Evolutionary conservation across 1,284 basidiomycete species (phyloP).

Genomic region (Ceratobasidium sp.): DNA sequence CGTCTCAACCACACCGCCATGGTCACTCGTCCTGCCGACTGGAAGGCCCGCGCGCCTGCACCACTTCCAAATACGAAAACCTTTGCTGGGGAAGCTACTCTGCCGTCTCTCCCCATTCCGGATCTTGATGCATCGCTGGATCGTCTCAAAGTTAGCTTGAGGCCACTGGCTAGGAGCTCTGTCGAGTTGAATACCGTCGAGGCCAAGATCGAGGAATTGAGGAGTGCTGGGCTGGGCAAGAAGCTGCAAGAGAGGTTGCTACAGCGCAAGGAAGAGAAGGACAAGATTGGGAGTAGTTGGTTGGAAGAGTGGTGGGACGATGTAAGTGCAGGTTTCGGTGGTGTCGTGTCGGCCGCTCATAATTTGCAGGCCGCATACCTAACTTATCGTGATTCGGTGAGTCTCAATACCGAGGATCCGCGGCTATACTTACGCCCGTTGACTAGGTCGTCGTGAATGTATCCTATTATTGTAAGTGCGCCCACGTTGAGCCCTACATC

Average conservation of each 20-base stretch:
- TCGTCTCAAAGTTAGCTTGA: conserved; percentile 68
- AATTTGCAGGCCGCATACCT: conserved; percentile 62
- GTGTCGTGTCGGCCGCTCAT: not conserved
- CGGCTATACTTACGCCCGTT: no score
- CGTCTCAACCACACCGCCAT: conserved; percentile 16
- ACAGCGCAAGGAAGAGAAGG: conserved; percentile 58
- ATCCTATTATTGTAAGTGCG: conserved; percentile 79
- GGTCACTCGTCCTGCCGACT: conserved; percentile 52
- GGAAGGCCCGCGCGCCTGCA: conserved; percentile 64
- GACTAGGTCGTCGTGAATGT: conserved; percentile 79
- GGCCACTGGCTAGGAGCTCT: conserved; percentile 70
- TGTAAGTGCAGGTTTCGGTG: conserved; percentile 47
- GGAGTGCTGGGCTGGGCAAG: conserved; percentile 58
- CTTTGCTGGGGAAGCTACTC: conserved; percentile 58
- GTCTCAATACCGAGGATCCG: not conserved
- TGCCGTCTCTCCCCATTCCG: conserved; percentile 74
- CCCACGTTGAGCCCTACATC: not conserved
- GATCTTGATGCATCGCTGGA: conserved; percentile 66
- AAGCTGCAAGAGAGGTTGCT: conserved; percentile 69
- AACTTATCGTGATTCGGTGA: conserved; percentile 77
- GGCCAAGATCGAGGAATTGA: conserved; percentile 73
- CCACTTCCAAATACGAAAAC: conserved; percentile 59
- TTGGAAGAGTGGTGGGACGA: conserved; percentile 88
- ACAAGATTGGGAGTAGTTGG: conserved; percentile 67
- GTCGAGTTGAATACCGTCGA: conserved; percentile 66